phyloP scores from a whole-genome alignment of 2,329 filamentous ascomycete species.

The Cercospora canescens region DNA sequence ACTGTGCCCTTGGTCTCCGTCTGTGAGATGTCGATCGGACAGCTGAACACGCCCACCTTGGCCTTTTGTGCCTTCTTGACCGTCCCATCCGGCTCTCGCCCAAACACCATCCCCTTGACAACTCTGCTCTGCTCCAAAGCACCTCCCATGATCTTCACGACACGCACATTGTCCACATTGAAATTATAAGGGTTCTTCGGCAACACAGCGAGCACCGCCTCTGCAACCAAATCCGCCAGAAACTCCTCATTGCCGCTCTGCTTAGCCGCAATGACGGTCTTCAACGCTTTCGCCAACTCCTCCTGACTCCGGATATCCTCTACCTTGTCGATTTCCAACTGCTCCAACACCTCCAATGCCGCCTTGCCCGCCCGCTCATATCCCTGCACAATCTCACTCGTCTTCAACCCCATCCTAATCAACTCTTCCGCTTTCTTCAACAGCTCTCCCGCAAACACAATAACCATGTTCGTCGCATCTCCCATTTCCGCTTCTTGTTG shows the following conservation, averaged over 20 bases:
- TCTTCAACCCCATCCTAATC: conserved; percentile 94
- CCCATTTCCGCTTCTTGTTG: conserved; percentile 99
- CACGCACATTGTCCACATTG: conserved; percentile 98
- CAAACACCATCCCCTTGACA: conserved; percentile 97
- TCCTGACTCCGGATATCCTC: conserved; percentile 76
- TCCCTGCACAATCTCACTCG: conserved; percentile 93
- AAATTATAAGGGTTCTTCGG: conserved; percentile 96
- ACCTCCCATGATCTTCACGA: conserved; percentile 99
- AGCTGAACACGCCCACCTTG: conserved; percentile 96
- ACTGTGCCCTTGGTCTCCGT: conserved; percentile 99
- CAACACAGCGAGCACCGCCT: conserved; percentile 79
- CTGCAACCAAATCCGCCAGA: conserved; percentile 81
- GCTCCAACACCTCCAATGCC: conserved; percentile 79
- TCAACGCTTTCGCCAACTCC: conserved; percentile 91
- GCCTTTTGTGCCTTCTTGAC: conserved; percentile 90
- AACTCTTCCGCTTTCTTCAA: conserved; percentile 97
- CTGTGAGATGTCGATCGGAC: conserved; percentile 90
- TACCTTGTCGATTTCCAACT: conserved; percentile 84
- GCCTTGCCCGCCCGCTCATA: conserved; percentile 94
- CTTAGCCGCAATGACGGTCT: conserved; percentile 94
- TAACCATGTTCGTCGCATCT: conserved; percentile 96
- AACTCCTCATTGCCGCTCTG: conserved; percentile 92
- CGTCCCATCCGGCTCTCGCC: conserved; percentile 84
- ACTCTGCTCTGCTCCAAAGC: conserved; percentile 91
- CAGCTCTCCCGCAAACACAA: conserved; percentile 90